Conservation (phyloP, 108 stramenopile species). For the Pelagomonas calceolata region DNA sequence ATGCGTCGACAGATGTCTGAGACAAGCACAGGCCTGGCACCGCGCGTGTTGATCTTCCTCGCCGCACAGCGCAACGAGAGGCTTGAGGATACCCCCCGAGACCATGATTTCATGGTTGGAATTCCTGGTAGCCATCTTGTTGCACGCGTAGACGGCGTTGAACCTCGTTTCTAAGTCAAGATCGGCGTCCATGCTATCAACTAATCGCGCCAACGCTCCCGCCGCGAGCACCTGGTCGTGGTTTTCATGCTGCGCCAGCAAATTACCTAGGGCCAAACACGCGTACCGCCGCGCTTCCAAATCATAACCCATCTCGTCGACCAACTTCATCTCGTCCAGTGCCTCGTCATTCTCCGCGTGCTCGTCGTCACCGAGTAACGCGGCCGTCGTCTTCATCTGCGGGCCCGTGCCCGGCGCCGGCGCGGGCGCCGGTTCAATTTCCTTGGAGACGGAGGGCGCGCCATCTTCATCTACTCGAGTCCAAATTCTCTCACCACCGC, state of each 20-base stretch:
- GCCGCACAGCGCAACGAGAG: constrained; percentile 20
- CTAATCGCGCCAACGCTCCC: constrained; percentile 22
- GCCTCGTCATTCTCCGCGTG: constrained; percentile 8
- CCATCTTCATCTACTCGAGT: constrained; percentile 15
- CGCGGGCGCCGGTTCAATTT: no score
- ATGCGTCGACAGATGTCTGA: constrained; percentile 39
- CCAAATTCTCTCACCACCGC: constrained; percentile 19
- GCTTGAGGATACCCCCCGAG: constrained; percentile 18
- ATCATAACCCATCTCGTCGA: constrained; percentile 32
- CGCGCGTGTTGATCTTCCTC: constrained; percentile 23
- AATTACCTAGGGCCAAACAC: constrained; percentile 56
- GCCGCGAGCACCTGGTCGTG: constrained; percentile 28
- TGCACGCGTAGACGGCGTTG: constrained; percentile 53
- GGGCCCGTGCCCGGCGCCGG: neutral
- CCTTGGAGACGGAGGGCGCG: neutral
- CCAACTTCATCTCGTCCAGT: constrained; percentile 8
- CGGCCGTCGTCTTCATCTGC: neutral
- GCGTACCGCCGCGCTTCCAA: constrained; percentile 51
- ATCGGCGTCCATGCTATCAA: constrained; percentile 24
- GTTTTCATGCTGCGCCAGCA: constrained; percentile 27
- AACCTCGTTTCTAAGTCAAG: constrained; percentile 48
- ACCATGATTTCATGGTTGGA: constrained; percentile 24
- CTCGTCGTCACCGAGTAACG: neutral
- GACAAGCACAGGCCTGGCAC: constrained; percentile 49
- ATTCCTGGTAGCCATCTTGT: constrained; percentile 41